phyloP scores from a whole-genome alignment of 345 rosid genomes.

The Chamaenerion angustifolium region DNA sequence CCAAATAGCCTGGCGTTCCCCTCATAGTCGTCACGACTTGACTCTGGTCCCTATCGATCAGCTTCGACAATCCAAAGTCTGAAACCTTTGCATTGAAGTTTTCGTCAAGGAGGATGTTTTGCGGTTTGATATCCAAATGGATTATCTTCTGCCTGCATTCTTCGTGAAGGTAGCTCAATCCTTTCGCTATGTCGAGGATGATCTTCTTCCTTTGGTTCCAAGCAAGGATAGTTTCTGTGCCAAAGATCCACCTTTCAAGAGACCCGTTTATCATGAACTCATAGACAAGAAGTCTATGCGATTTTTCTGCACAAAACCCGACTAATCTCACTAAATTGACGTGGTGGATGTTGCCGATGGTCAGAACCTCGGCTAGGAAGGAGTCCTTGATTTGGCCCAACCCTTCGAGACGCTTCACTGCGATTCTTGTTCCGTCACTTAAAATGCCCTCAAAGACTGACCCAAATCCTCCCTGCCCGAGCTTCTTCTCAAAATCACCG shows the following conservation, averaged over 20 bases:
- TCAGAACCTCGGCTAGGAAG: constrained; percentile 13
- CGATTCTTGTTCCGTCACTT: constrained; percentile 10
- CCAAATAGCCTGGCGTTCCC: no score
- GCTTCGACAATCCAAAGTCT: no score
- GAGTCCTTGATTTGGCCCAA: constrained; percentile 11
- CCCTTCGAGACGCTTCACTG: constrained; percentile 17
- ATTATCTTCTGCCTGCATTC: no score
- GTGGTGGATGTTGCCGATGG: constrained; percentile 20
- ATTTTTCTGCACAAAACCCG: constrained; percentile 20
- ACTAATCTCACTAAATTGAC: constrained; percentile 15
- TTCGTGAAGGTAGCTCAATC: no score
- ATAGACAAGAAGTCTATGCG: constrained; percentile 14
- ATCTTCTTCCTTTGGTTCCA: no score
- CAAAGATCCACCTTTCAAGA: background rate
- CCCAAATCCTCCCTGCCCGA: constrained; percentile 25
- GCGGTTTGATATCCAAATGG: no score
- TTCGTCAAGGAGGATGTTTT: no score
- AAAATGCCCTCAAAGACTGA: constrained; percentile 13
- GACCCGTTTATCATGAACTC: constrained; percentile 19
- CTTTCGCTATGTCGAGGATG: no score
- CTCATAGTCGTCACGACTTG: no score
- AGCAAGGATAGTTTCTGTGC: no score
- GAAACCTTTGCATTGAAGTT: no score
- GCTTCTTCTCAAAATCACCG: constrained; percentile 4
- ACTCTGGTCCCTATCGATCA: no score